phyloP scores from a whole-genome alignment of 129 eudicot genomes.

The Tanacetum coccineum region DNA sequence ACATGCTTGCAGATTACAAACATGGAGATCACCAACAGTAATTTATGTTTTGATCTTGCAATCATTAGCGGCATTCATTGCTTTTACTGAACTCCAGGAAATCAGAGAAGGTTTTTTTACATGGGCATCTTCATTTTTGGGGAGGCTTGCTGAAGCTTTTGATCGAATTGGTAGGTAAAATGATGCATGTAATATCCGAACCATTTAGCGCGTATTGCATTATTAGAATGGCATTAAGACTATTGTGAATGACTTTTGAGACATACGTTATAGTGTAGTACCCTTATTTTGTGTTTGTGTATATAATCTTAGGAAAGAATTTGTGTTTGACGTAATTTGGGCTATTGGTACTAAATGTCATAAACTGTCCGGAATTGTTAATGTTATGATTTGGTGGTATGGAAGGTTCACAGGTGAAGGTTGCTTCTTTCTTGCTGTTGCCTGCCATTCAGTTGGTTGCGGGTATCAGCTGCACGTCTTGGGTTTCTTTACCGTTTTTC shows the following conservation, averaged over 20 bases:
- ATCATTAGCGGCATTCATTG: slow-evolving; percentile 57
- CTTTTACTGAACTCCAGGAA: slow-evolving; percentile 50
- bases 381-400: slow-evolving; percentile 23
- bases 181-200: too few species aligned
- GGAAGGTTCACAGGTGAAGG: slow-evolving; percentile 78
- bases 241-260: background rate
- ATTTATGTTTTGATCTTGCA: slow-evolving; percentile 66
- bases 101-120: slow-evolving; percentile 44
- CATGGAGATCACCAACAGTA: slow-evolving; percentile 69
- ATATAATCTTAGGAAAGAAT: background rate
- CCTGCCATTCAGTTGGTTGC: slow-evolving; percentile 83
- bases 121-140: slow-evolving; percentile 57
- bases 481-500: slow-evolving; percentile 97
- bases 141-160: slow-evolving; percentile 41
- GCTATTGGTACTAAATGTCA: slow-evolving; percentile 2
- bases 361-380: slow-evolving; percentile 18
- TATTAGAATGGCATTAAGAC: too few species aligned
- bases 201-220: too few species aligned
- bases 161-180: slow-evolving; percentile 66
- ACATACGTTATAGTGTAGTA: background rate
- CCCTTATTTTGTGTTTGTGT: background rate
- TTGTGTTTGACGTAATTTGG: background rate
- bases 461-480: slow-evolving; percentile 93
- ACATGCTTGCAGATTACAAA: slow-evolving; percentile 52
- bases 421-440: slow-evolving; percentile 73